Evolutionary conservation across 2,329 filamentous ascomycete genomes (phyloP).

Genomic region (Rhinocladiella mackenziei): DNA sequence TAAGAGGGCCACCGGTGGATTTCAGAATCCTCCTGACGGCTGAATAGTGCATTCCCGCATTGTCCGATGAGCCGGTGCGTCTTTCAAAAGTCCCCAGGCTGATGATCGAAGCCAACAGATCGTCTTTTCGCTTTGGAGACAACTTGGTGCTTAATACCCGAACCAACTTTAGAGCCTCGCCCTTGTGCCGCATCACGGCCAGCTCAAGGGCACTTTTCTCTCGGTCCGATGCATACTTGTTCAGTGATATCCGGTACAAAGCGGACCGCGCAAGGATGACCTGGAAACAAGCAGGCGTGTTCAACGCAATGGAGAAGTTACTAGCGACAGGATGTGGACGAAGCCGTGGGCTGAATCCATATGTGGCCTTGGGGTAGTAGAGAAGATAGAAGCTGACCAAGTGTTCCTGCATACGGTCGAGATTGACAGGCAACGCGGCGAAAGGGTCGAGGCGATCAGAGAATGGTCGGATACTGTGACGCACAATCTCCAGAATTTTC

Average conservation of each 20-base stretch:
- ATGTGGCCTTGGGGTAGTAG: constrained; percentile 25
- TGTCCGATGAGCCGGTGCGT: constrained; percentile 15
- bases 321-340: constrained; percentile 24
- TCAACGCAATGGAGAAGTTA: constrained; percentile 27
- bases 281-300: constrained; percentile 26
- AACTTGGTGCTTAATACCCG: constrained; percentile 12
- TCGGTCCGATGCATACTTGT: constrained; percentile 21
- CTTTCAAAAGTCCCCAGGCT: constrained; percentile 23
- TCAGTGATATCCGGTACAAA: constrained; percentile 22
- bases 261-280: constrained; percentile 25
- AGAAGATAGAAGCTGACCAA: constrained; percentile 24
- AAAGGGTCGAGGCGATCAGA: constrained; percentile 24
- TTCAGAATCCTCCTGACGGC: constrained; percentile 21
- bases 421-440: constrained; percentile 18
- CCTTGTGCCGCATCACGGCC: constrained; percentile 23
- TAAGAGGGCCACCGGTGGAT: constrained; percentile 20
- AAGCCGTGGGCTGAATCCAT: constrained; percentile 26
- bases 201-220: constrained; percentile 19
- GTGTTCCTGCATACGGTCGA: constrained; percentile 25
- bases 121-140: constrained; percentile 18
- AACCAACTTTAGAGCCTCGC: constrained; percentile 21
- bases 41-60: constrained; percentile 20
- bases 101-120: constrained; percentile 24
- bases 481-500: constrained; percentile 20
- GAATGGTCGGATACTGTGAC: constrained; percentile 20